Conservation (phyloP, 2,329 filamentous ascomycete species). For the Aspergillus versicolor region DNA sequence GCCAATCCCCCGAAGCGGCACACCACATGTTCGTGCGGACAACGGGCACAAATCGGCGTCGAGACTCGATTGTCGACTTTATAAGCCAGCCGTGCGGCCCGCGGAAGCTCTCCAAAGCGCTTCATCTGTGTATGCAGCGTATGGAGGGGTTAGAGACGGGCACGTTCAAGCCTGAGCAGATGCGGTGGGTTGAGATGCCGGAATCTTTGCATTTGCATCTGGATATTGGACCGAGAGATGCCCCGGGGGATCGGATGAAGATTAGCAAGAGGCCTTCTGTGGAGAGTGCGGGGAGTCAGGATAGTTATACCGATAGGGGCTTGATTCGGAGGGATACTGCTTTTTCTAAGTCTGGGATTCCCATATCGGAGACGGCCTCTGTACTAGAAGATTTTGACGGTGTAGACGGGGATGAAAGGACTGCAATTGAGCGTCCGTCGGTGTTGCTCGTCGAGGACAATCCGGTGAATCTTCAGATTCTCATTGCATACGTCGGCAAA, state of each 20-base stretch:
- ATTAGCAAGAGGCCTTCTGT: conserved; percentile 19
- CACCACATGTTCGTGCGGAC: conserved; percentile 17
- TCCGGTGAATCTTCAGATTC: background rate
- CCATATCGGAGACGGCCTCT: too few species aligned
- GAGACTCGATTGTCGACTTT: conserved; percentile 26
- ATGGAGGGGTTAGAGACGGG: conserved; percentile 4
- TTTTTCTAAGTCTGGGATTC: too few species aligned
- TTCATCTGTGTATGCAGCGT: conserved; percentile 17
- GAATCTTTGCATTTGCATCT: conserved; percentile 21
- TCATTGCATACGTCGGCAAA: background rate
- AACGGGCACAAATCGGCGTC: background rate
- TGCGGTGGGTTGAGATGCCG: conserved; percentile 22
- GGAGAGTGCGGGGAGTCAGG: background rate
- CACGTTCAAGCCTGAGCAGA: background rate
- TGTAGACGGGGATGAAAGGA: too few species aligned
- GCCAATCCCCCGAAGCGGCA: conserved; percentile 21
- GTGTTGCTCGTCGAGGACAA: background rate
- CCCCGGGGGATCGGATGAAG: conserved; percentile 20
- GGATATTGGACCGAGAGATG: conserved; percentile 16
- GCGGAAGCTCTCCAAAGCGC: conserved; percentile 27
- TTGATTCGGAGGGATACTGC: too few species aligned
- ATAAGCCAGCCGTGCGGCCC: conserved; percentile 37
- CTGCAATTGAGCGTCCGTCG: too few species aligned
- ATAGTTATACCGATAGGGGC: too few species aligned
- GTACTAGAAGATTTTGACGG: too few species aligned